These are phyloP conservation scores for Vitis rotundifolia DNA, from an alignment of 164 flowering plant species.

Conservation along the genomic window DNA sequence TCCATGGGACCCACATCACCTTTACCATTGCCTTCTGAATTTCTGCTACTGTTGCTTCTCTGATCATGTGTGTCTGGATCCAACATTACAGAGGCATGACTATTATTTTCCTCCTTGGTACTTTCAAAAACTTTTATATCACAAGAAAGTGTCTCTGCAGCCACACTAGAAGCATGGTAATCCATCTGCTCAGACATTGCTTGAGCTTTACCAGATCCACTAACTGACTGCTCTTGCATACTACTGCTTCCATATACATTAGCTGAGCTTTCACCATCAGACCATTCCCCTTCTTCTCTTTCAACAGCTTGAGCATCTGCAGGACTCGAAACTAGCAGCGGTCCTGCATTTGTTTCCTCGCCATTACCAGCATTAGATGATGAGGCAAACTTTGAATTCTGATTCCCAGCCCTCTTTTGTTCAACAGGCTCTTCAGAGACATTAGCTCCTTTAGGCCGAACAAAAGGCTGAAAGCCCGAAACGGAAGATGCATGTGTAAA, in stretches of 20 bases:
- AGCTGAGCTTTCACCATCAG: constrained; percentile 62
- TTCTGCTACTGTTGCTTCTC: constrained; percentile 24
- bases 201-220: constrained; percentile 25
- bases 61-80: constrained; percentile 40
- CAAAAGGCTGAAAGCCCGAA: constrained; percentile 93
- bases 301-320: constrained; percentile 45
- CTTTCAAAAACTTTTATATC: constrained; percentile 14
- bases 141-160: constrained; percentile 20
- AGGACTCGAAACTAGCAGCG: constrained; percentile 23
- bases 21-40: constrained; percentile 33
- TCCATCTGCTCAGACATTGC: constrained; percentile 26
- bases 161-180: constrained; percentile 20
- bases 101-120: constrained; percentile 27
- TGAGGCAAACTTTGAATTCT: constrained; percentile 21
- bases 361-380: constrained; percentile 25
- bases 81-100: constrained; percentile 21
- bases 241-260: constrained; percentile 28
- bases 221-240: constrained; percentile 24
- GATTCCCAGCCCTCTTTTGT: constrained; percentile 21
- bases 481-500: constrained; percentile 84
- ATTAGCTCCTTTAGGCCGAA: constrained; percentile 40
- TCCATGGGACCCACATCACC: constrained; percentile 29
- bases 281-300: constrained; percentile 98
- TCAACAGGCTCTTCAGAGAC: constrained; percentile 30
- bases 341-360: constrained; percentile 28